These are phyloP conservation scores for Talinum fruticosum DNA, from an alignment of 148 eudicot genomes.

Conservation along the genomic window DNA sequence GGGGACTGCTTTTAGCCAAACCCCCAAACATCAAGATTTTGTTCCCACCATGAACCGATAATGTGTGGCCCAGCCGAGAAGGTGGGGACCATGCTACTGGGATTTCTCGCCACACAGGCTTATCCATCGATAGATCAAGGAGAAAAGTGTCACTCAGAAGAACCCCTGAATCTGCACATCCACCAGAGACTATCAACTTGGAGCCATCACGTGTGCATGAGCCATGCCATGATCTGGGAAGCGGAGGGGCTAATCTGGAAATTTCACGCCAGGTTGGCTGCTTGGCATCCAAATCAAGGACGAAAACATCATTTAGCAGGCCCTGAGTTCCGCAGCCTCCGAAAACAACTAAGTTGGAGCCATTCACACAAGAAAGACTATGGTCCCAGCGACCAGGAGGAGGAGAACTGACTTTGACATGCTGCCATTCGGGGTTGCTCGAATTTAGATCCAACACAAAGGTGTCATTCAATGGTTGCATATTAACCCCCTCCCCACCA, in stretches of 20 bases:
- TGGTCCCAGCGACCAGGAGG: slow-evolving; percentile 99
- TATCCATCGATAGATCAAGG: slow-evolving; percentile 87
- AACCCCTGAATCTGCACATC: slow-evolving; percentile 97
- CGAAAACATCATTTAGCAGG: slow-evolving; percentile 78
- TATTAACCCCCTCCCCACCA: slow-evolving; percentile 94
- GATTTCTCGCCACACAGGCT: slow-evolving; percentile 88
- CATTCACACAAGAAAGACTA: slow-evolving; percentile 83
- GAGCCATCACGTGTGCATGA: slow-evolving; percentile 94
- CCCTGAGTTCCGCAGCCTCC: slow-evolving; percentile 97
- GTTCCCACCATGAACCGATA: slow-evolving; percentile 88
- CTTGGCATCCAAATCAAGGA: slow-evolving; percentile 81
- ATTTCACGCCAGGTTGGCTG: slow-evolving; percentile 97
- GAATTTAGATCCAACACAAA: slow-evolving; percentile 83
- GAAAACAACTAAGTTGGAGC: slow-evolving; percentile 76
- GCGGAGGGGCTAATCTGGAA: slow-evolving; percentile 85
- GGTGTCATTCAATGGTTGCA: slow-evolving; percentile 96
- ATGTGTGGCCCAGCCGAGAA: slow-evolving; percentile 86
- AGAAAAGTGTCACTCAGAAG: slow-evolving; percentile 89
- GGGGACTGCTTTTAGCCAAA: slow-evolving; percentile 87
- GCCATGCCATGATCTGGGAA: slow-evolving; percentile 97
- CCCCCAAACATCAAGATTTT: slow-evolving; percentile 97
- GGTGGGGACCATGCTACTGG: slow-evolving; percentile 93
- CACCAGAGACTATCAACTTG: slow-evolving; percentile 90
- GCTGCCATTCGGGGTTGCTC: slow-evolving; percentile 74
- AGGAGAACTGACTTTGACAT: slow-evolving; percentile 83